Percentiles rank a stretch among this genome's conserved stretches.
phyloP scores from a whole-genome alignment of 2,329 filamentous ascomycete genomes.

The Fusarium longipes region DNA sequence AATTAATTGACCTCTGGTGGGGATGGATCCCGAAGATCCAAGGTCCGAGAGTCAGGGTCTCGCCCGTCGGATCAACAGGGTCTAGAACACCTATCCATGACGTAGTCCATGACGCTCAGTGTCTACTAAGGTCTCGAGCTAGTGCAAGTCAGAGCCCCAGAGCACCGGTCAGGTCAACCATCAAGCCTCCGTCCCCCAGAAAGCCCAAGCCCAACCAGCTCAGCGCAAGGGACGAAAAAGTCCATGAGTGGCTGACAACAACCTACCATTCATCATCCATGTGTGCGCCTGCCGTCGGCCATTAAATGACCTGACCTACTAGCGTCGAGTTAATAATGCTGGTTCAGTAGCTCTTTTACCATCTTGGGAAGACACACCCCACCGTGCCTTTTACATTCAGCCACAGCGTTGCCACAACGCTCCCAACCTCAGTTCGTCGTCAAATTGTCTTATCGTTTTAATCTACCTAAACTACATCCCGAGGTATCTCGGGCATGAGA shows the following conservation, averaged over 20 bases:
- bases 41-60: slow-evolving; percentile 9
- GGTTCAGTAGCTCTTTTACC: not conserved
- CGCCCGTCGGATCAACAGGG: slow-evolving; percentile 10
- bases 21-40: not conserved
- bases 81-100: slow-evolving; percentile 35
- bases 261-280: not conserved
- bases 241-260: slow-evolving; percentile 3
- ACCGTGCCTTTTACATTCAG: not conserved
- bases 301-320: not conserved
- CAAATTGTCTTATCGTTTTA: slow-evolving; percentile 1
- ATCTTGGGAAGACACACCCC: not conserved
- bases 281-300: not conserved
- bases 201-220: not conserved
- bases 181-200: too few species aligned
- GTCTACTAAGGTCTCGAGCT: not conserved
- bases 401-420: slow-evolving; percentile 21
- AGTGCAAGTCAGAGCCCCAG: slow-evolving; percentile 4
- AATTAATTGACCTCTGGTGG: not conserved
- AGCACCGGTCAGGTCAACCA: too few species aligned
- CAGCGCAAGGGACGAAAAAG: not conserved
- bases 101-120: slow-evolving; percentile 17
- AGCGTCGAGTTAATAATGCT: not conserved
- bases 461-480: slow-evolving; percentile 7
- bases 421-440: slow-evolving; percentile 17
- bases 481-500: slow-evolving; percentile 24